Base-by-base conservation (phyloP, 2,329 filamentous ascomycete genomes). In the Dactylonectria macrodidyma region DNA sequence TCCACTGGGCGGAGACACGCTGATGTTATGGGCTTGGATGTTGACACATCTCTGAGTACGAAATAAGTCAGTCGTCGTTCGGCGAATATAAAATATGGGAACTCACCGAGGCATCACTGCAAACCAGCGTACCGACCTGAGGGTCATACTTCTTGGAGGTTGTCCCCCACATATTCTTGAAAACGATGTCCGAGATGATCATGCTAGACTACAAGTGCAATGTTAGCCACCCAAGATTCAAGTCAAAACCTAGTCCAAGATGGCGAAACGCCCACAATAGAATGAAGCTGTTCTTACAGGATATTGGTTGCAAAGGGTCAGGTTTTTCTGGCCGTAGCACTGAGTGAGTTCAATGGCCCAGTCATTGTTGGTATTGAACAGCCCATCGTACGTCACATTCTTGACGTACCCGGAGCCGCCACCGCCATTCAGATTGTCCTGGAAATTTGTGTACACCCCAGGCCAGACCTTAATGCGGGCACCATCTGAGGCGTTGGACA, bases 381-480 rank as follows among this genome's bases (percentile, higher is more conserved):
- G 89, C n/a, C 82, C 84, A 65, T 91, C 87, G 78, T 91, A 92
- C 2, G 90, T 92, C 69, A 92, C 85, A 76, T 93, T 93, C 67
- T 84, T 84, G 54, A 93, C 90, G 55, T 83, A 81, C 26, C 91
- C 71, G 5, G 52, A 26, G 22, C 71, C 71, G 3, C 70, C 90
- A 33, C 90, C 90, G 7, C 90, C 90, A 73, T 87, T 87, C 22
- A 91, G 80, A 0, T 85, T 85, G 1, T 88, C 85, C 2, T 78
- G 65, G 12, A 84, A 67, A 9, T 57, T 9, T 2, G 62, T 62
- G 11, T 56, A 60, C 10, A 58, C 60, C 34, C 89, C 89, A 0
- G 91, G 90, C 91, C 91, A 93, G 69, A 92, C 90, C 79, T 93
- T 93, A 81, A 93, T 92, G 66, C 91, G 88, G 1, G 91, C 91